Evolutionary conservation across 345 rosid species (phyloP).

Genomic region (Syzygium jambos): DNA sequence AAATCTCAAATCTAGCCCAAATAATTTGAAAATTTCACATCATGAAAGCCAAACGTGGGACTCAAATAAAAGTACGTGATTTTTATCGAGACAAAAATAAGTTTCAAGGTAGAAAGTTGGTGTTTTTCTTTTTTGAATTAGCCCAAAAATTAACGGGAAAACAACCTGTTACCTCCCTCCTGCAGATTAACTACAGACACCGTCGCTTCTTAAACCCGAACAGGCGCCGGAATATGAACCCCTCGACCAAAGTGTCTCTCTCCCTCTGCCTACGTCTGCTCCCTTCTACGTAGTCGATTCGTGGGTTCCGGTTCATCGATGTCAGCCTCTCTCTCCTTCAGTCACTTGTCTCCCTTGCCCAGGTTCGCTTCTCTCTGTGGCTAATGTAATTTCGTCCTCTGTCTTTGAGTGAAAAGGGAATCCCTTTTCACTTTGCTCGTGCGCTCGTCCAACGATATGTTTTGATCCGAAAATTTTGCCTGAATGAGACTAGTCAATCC

Average conservation of each 20-base stretch:
- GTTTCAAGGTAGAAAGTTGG: no score
- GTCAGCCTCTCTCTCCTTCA: constrained; percentile 47
- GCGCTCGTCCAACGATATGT: not conserved
- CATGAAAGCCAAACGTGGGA: no score
- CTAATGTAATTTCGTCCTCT: not conserved
- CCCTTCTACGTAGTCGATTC: not conserved
- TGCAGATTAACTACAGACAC: not conserved
- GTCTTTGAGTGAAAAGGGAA: not conserved
- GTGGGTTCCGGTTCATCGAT: not conserved
- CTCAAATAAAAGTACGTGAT: no score
- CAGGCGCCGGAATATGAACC: not conserved
- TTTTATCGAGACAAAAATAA: no score
- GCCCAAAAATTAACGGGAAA: not conserved
- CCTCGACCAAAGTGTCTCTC: not conserved
- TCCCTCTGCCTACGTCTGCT: not conserved
- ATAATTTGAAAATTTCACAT: no score
- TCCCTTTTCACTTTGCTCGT: not conserved
- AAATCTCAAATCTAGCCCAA: no score
- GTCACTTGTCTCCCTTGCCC: constrained; percentile 45
- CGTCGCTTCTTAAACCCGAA: not conserved
- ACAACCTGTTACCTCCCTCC: not conserved
- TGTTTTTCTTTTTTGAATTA: no score
- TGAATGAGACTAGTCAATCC: not conserved
- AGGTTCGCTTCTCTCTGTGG: constrained; percentile 35
- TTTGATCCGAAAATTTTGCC: not conserved